These are phyloP conservation scores for Starmerella floricola DNA, from an alignment of 805 yeast species.

Conservation along the genomic window DNA sequence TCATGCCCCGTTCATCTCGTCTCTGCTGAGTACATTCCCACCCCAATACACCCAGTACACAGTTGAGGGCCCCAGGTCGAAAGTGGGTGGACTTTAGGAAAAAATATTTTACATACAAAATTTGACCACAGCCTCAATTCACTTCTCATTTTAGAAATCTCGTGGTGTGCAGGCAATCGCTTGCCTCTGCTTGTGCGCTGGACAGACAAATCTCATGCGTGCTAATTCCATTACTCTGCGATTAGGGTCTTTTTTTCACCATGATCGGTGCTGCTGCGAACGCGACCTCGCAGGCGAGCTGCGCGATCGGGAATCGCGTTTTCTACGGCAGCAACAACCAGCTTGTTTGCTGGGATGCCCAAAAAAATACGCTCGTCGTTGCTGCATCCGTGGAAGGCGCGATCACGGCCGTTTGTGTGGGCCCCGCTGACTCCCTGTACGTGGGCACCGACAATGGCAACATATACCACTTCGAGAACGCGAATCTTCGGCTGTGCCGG, in stretches of 20 bases:
- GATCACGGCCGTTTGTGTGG: background rate
- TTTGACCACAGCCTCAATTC: no score
- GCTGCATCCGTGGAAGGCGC: slow-evolving; percentile 7
- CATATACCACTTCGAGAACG: background rate
- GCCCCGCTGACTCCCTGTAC: background rate
- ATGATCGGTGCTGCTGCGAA: slow-evolving; percentile 16
- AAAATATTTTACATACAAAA: no score
- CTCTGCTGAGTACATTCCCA: no score
- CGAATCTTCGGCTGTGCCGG: no score
- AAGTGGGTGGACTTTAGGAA: background rate
- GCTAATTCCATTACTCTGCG: background rate
- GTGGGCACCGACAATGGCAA: slow-evolving; percentile 14
- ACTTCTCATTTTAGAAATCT: no score
- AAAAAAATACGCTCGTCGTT: background rate
- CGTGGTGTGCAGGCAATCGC: background rate
- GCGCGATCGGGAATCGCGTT: background rate
- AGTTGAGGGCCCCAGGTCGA: no score
- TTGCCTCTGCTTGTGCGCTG: no score
- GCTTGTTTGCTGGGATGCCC: slow-evolving; percentile 6
- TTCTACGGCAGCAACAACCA: slow-evolving; percentile 11
- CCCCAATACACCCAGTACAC: no score
- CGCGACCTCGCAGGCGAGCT: slow-evolving; percentile 9
- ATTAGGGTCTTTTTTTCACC: slow-evolving; percentile 5
- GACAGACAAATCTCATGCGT: no score
- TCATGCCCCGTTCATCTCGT: no score